phyloP scores from a whole-genome alignment of 106 monocot species.

The Platanthera guangdongensis region DNA sequence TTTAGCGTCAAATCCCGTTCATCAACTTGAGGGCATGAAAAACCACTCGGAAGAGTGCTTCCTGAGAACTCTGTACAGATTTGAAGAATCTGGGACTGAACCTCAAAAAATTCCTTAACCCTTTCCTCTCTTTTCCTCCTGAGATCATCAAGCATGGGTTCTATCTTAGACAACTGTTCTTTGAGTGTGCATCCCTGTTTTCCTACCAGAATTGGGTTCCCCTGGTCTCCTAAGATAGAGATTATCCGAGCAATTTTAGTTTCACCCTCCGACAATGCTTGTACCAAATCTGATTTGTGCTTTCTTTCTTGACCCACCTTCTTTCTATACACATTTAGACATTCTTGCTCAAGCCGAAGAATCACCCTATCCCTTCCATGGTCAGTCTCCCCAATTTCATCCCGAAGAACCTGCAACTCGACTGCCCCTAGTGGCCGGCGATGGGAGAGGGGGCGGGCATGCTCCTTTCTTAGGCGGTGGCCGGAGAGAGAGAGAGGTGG shows the following conservation, averaged over 20 bases:
- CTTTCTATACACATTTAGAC: slow-evolving; percentile 65
- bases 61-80: too few species aligned
- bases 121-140: too few species aligned
- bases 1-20: slow-evolving; percentile 55
- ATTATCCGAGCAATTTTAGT: slow-evolving; percentile 48
- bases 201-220: slow-evolving; percentile 40
- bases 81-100: too few species aligned
- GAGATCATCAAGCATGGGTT: slow-evolving; percentile 50
- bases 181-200: slow-evolving; percentile 50
- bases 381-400: slow-evolving; percentile 82
- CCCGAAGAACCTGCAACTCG: slow-evolving; percentile 83
- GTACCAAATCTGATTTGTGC: slow-evolving; percentile 56
- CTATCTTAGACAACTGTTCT: slow-evolving; percentile 51
- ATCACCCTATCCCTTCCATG: slow-evolving; percentile 68
- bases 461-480: too few species aligned
- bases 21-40: slow-evolving; percentile 37
- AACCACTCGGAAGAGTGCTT: too few species aligned
- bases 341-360: slow-evolving; percentile 76
- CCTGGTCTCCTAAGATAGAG: slow-evolving; percentile 55
- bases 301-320: slow-evolving; percentile 76
- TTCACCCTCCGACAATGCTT: slow-evolving; percentile 50
- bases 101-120: too few species aligned
- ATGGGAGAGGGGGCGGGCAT: too few species aligned
- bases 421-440: too few species aligned
- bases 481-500: too few species aligned